phyloP scores from a whole-genome alignment of 2,329 filamentous ascomycete genomes.

The Orbilia brochopaga region DNA sequence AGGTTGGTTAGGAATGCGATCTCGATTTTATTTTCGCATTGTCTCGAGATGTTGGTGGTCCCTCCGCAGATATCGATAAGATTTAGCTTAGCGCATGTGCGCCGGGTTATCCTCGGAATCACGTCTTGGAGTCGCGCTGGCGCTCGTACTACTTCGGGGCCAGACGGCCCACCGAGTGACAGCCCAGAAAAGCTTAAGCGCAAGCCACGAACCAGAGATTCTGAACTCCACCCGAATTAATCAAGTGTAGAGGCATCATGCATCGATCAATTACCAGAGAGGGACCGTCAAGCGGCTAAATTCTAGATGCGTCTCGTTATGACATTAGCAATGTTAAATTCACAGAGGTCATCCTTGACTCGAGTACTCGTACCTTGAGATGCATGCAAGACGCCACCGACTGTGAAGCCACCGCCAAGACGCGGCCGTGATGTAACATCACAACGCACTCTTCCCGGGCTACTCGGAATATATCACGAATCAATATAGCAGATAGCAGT shows the following conservation, averaged over 20 bases:
- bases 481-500: too few relatives aligned
- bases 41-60: too few relatives aligned
- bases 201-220: too few relatives aligned
- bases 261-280: too few relatives aligned
- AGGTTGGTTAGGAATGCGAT: not conserved
- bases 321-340: too few relatives aligned
- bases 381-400: not conserved
- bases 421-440: not conserved
- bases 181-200: slow-evolving; percentile 11
- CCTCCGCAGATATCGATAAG: too few relatives aligned
- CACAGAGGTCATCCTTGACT: not conserved
- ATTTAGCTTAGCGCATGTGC: slow-evolving; percentile 7
- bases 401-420: not conserved
- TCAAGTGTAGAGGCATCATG: too few relatives aligned
- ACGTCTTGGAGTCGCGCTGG: not conserved
- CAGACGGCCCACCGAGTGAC: not conserved
- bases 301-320: too few relatives aligned
- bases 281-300: too few relatives aligned
- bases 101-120: slow-evolving; percentile 24
- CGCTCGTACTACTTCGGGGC: not conserved
- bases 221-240: too few relatives aligned
- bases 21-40: too few relatives aligned
- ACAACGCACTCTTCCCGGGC: not conserved
- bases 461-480: not conserved
- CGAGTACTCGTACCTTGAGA: too few relatives aligned